A percentile compares a stretch with the other conserved stretches of the same genome.
These are phyloP conservation scores for Aspergillus cavernicola DNA, from an alignment of 495 filamentous ascomycete species.

Conservation along the genomic window DNA sequence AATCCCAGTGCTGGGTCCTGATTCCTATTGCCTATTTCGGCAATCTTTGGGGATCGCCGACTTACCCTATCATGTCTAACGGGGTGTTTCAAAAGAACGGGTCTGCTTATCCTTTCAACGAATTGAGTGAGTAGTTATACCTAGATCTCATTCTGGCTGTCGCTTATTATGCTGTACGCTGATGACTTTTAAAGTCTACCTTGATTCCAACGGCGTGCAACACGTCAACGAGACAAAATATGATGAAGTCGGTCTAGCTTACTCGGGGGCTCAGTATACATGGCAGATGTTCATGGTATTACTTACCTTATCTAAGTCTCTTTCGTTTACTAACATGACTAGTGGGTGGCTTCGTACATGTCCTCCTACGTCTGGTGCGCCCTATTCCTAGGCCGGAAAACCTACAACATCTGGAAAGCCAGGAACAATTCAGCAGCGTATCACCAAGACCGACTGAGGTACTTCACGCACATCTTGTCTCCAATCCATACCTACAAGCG, in stretches of 20 bases:
- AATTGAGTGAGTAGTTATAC: conserved; percentile 22
- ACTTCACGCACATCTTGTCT: background rate
- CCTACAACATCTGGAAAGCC: conserved; percentile 2
- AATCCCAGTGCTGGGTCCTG: conserved; percentile 53
- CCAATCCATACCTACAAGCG: background rate
- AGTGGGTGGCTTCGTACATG: conserved; percentile 4
- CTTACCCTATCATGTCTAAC: conserved; percentile 53
- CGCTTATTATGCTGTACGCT: background rate
- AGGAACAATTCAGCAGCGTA: background rate
- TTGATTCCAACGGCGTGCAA: background rate
- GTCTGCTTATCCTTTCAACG: conserved; percentile 42
- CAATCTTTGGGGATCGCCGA: conserved; percentile 41
- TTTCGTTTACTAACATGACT: background rate
- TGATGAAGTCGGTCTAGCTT: conserved; percentile 45
- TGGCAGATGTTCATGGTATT: conserved; percentile 52
- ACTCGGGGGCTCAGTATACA: conserved; percentile 50
- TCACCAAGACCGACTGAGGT: conserved; percentile 3
- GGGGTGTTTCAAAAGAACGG: conserved; percentile 48
- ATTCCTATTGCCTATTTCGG: conserved; percentile 55
- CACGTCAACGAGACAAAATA: conserved; percentile 51
- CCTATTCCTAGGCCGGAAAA: background rate
- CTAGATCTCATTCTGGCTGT: background rate
- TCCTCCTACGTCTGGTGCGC: conserved; percentile 5
- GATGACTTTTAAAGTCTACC: background rate
- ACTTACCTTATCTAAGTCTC: too few relatives aligned